Conservation (phyloP, 2,329 filamentous ascomycete species). For the Aspergillus pseudoterreus region DNA sequence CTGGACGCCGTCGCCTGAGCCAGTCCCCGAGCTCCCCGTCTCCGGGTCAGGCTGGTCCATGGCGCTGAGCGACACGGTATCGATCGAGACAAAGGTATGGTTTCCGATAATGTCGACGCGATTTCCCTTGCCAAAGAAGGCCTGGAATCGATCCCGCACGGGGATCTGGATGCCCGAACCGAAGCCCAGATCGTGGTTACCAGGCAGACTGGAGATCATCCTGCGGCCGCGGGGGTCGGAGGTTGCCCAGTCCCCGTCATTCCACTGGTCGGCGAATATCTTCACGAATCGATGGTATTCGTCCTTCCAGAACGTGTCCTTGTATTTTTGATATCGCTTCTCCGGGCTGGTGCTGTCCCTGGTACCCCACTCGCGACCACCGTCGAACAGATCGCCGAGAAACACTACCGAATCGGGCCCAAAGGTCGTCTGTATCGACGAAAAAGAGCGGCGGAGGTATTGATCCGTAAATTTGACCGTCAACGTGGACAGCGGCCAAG, state of each 20-base stretch:
- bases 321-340: conserved; percentile 70
- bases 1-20: conserved; percentile 47
- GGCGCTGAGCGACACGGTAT: conserved; percentile 83
- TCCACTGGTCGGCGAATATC: conserved; percentile 75
- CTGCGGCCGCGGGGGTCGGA: conserved; percentile 66
- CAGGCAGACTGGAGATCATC: conserved; percentile 79
- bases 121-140: conserved; percentile 89
- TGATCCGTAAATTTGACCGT: conserved; percentile 78
- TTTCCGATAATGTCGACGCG: conserved; percentile 88
- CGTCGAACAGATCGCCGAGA: conserved; percentile 91
- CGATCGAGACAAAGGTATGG: conserved; percentile 90
- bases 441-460: conserved; percentile 80
- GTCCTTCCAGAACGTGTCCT: conserved; percentile 75
- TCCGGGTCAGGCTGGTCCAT: conserved; percentile 52
- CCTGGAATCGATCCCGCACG: conserved; percentile 77
- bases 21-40: conserved; percentile 47
- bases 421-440: conserved; percentile 68
- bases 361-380: conserved; percentile 91
- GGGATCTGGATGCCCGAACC: conserved; percentile 76
- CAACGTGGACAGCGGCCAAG: conserved; percentile 65
- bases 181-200: conserved; percentile 94
- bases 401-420: conserved; percentile 88
- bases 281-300: conserved; percentile 84
- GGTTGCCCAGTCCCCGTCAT: conserved; percentile 53
- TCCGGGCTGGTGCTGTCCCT: conserved; percentile 57